Conservation (phyloP, 331 rosid genomes). For the Acacia concinna region DNA sequence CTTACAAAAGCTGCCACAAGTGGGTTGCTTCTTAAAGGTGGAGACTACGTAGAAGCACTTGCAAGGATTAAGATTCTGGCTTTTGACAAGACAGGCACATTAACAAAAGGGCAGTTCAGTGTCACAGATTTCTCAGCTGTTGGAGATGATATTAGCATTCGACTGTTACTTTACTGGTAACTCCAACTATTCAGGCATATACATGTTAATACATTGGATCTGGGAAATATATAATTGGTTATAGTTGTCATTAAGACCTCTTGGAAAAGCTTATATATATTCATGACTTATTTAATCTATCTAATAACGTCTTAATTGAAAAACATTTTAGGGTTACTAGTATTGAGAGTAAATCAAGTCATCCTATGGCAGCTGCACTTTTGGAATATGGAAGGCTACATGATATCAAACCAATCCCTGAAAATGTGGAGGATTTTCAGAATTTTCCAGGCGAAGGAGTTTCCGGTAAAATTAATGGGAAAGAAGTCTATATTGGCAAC, state of each 20-base stretch:
- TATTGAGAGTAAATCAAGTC: slow-evolving; percentile 91
- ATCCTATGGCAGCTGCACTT: slow-evolving; percentile 86
- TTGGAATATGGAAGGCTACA: slow-evolving; percentile 57
- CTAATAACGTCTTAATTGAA: neutral
- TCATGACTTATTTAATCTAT: neutral
- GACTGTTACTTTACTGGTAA: slow-evolving; percentile 68
- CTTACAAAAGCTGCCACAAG: slow-evolving; percentile 76
- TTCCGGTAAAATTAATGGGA: slow-evolving; percentile 64
- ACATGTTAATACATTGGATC: neutral
- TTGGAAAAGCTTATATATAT: neutral
- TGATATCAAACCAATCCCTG: slow-evolving; percentile 57
- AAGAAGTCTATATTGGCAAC: slow-evolving; percentile 69
- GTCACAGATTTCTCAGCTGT: slow-evolving; percentile 53
- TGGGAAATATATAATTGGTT: neutral
- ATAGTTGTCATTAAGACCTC: neutral
- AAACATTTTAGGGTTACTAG: slow-evolving; percentile 65
- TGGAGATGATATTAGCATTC: slow-evolving; percentile 45
- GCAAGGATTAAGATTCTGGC: slow-evolving; percentile 65
- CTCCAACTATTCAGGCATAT: neutral
- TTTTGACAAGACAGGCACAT: slow-evolving; percentile 90
- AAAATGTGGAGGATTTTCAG: slow-evolving; percentile 62
- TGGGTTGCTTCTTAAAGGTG: slow-evolving; percentile 82
- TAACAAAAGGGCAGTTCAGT: slow-evolving; percentile 76
- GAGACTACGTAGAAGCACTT: slow-evolving; percentile 73
- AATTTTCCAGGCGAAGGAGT: slow-evolving; percentile 91